Conservation (phyloP, 164 flowering plant species). For the Litsea cubeba region DNA sequence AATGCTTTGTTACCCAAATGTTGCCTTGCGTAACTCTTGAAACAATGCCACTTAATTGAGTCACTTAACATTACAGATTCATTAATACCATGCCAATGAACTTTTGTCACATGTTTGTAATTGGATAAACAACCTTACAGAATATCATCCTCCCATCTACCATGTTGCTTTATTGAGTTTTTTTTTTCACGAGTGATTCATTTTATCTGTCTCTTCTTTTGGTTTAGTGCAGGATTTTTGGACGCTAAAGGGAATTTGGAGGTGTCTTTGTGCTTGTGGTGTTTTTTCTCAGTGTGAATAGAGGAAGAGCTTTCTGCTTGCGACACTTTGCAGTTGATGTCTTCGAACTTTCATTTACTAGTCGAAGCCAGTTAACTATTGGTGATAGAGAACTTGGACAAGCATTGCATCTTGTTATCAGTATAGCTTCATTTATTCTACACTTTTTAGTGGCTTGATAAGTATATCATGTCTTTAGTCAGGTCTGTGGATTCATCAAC, state of each 20-base stretch:
- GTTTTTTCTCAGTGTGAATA: background rate
- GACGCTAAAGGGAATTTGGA: background rate
- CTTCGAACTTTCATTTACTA: background rate
- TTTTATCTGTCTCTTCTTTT: background rate
- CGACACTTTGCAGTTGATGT: background rate
- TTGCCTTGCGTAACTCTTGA: background rate
- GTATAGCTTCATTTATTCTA: background rate
- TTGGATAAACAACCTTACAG: background rate
- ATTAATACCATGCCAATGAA: background rate
- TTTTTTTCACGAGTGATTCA: background rate
- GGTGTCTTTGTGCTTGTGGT: background rate
- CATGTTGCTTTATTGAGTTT: background rate
- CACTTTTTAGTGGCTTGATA: constrained; percentile 2
- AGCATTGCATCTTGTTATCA: background rate
- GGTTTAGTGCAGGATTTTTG: background rate
- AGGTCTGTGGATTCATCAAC: constrained; percentile 52
- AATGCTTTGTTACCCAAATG: background rate
- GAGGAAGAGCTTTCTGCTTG: background rate
- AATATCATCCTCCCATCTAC: background rate
- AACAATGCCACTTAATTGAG: background rate
- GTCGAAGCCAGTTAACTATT: background rate
- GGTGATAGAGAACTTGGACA: background rate
- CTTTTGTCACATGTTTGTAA: background rate
- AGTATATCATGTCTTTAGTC: constrained; percentile 40
- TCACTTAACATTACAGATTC: background rate